Evolutionary conservation across 306 rosid species (phyloP).

Genomic region (Calophaca sinica): DNA sequence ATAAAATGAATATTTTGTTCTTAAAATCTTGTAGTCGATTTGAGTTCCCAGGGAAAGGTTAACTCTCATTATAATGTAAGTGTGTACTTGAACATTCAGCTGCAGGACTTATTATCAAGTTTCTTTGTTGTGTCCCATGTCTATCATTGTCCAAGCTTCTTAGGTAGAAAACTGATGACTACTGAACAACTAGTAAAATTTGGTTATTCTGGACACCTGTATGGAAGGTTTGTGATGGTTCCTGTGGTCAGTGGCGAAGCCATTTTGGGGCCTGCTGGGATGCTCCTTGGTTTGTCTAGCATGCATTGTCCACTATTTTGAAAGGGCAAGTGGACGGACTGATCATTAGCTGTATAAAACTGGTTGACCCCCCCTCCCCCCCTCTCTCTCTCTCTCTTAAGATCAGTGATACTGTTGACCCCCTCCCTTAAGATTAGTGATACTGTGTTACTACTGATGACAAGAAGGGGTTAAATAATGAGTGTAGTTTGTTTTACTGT

Average conservation of each 20-base stretch:
- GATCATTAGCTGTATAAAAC: neutral
- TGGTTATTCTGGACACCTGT: neutral
- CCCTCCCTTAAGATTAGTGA: neutral
- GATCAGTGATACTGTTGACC: neutral
- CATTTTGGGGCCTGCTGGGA: neutral
- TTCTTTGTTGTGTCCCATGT: neutral
- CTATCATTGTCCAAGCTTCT: conserved; percentile 25
- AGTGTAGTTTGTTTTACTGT: neutral
- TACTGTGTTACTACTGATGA: neutral
- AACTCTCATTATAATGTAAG: conserved; percentile 3
- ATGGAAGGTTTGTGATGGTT: neutral
- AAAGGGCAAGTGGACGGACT: neutral
- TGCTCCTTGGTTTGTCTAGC: neutral
- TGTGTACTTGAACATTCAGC: conserved; percentile 1
- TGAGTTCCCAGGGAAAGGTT: conserved; percentile 1
- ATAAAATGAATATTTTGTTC: neutral
- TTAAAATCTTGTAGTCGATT: conserved; percentile 7
- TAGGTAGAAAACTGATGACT: conserved; percentile 17
- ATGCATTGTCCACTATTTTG: conserved; percentile 17
- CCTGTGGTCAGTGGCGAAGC: neutral
- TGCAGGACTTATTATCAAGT: neutral
- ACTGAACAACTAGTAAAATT: neutral
- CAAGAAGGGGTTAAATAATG: neutral
- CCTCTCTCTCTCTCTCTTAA: no score
- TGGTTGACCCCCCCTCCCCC: neutral